Base-by-base conservation (phyloP, 2,329 filamentous ascomycete genomes). In the Exserohilum turcica region DNA sequence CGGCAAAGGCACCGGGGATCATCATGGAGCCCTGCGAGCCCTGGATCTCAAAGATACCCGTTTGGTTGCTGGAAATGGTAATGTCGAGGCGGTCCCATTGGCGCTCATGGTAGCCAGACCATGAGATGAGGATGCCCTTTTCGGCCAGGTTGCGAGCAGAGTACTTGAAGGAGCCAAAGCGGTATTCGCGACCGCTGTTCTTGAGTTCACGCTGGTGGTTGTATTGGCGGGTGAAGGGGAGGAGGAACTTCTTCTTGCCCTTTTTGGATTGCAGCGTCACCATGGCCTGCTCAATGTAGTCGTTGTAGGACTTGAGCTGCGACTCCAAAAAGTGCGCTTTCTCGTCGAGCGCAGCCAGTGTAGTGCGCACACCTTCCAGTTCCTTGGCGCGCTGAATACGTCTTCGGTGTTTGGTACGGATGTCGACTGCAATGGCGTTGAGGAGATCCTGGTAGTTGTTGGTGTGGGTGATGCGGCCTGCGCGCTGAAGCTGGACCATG, bases 281-380 rank as follows among this genome's bases (percentile, higher is more conserved):
- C 91, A 99, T 97, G 43, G 94, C 93, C 75, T 96, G 92, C 78
- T 99, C 95, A 70, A 99, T 96, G 77, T 99, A 99, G 78, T 99
- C 92, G 72, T 99, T 96, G 78, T 99, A 99, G 61, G 88, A 94
- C 81, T 96, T 96, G 56, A 96, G 85, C 77, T 99, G 94, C 65
- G 92, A 89, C 71, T 99, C 94, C 8, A 99, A 84, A 76, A 95
- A 99, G 61, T 86, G 85, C 32, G 93, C 92, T 78, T 99, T 94
- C 64, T 92, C 86, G 74, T 91, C 87, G 56, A 95, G 78, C 60
- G 92, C 90, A 37, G 81, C 76, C 13, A 94, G 80, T 1, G 91
- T 94, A 52, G 89, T 79, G 24, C 88, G 84, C 18, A 93, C 90
- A 38, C 88, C 88, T 64, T 99, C 94, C 33, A 97, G 76, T 74